These are phyloP conservation scores for Auricularia cornea DNA, from an alignment of 768 basidiomycete species.

Conservation along the genomic window DNA sequence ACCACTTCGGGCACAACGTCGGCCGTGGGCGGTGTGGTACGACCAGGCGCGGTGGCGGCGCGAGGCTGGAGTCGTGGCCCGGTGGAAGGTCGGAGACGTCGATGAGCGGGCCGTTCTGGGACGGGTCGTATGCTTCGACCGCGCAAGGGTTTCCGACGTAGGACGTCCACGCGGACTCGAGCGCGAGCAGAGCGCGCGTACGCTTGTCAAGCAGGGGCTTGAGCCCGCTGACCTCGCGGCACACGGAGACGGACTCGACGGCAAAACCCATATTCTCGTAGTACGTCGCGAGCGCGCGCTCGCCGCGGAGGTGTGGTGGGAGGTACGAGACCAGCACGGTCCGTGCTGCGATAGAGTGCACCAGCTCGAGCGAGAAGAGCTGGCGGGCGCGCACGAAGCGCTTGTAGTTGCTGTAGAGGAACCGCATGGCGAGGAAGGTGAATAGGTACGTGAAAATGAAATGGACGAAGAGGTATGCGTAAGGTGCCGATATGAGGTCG, in stretches of 20 bases:
- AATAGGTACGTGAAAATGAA: constrained; percentile 92
- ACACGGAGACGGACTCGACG: constrained; percentile 90
- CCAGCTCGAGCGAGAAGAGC: constrained; percentile 87
- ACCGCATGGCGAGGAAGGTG: constrained; percentile 76
- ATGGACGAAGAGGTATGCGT: constrained; percentile 81
- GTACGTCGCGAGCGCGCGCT: constrained; percentile 82
- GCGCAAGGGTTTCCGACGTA: constrained; percentile 94
- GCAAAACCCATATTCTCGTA: constrained; percentile 82
- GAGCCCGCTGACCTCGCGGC: constrained; percentile 70
- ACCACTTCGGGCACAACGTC: constrained; percentile 67
- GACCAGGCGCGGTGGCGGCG: constrained; percentile 49
- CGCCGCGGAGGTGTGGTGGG: constrained; percentile 77
- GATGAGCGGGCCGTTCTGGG: constrained; percentile 39
- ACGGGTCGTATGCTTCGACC: constrained; percentile 72
- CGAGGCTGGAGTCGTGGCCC: constrained; percentile 38
- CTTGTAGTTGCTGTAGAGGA: constrained; percentile 82
- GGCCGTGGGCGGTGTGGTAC: constrained; percentile 71
- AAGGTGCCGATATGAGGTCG: constrained; percentile 84
- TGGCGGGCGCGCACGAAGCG: constrained; percentile 87
- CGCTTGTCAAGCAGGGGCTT: constrained; percentile 67
- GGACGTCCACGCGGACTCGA: constrained; percentile 81
- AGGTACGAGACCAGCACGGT: constrained; percentile 84
- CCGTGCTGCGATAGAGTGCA: constrained; percentile 88
- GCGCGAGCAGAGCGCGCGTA: constrained; percentile 65
- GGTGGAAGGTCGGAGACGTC: constrained; percentile 36